Conservation (phyloP, 1,284 basidiomycete genomes). For the Ustilago trichophora region DNA sequence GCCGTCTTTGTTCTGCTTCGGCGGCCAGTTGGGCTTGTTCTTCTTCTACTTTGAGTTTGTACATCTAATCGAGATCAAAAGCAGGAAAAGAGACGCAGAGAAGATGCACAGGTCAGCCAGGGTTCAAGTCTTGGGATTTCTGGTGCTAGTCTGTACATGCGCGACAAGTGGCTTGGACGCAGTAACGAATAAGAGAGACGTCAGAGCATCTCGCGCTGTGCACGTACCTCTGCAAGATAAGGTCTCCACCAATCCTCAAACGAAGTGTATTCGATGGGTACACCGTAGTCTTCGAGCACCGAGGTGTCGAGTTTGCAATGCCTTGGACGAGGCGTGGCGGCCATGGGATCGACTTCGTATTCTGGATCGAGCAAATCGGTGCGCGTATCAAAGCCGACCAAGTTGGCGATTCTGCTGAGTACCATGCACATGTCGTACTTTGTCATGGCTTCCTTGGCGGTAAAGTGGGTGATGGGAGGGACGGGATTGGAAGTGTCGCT, state of each 20-base stretch:
- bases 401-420: slow-evolving; percentile 53
- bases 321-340: slow-evolving; percentile 56
- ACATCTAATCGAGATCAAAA: slow-evolving; percentile 14
- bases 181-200: no score
- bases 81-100: no score
- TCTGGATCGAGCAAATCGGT: slow-evolving; percentile 59
- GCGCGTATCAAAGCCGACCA: slow-evolving; percentile 41
- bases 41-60: slow-evolving; percentile 21
- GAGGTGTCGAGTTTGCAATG: slow-evolving; percentile 61
- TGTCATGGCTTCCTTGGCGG: slow-evolving; percentile 68
- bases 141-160: no score
- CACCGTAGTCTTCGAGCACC: slow-evolving; percentile 46
- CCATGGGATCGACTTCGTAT: slow-evolving; percentile 58
- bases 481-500: slow-evolving; percentile 13
- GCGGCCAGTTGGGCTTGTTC: slow-evolving; percentile 31
- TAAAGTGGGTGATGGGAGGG: slow-evolving; percentile 68
- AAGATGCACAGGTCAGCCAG: no score
- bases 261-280: slow-evolving; percentile 40
- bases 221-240: slow-evolving; percentile 50
- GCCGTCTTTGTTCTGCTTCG: slow-evolving; percentile 41
- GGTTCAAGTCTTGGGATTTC: no score
- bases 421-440: slow-evolving; percentile 69
- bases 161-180: no score
- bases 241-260: slow-evolving; percentile 63
- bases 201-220: slow-evolving; percentile 3